phyloP scores from a whole-genome alignment of 305 asterid genomes.

The Fraxinus nigra region DNA sequence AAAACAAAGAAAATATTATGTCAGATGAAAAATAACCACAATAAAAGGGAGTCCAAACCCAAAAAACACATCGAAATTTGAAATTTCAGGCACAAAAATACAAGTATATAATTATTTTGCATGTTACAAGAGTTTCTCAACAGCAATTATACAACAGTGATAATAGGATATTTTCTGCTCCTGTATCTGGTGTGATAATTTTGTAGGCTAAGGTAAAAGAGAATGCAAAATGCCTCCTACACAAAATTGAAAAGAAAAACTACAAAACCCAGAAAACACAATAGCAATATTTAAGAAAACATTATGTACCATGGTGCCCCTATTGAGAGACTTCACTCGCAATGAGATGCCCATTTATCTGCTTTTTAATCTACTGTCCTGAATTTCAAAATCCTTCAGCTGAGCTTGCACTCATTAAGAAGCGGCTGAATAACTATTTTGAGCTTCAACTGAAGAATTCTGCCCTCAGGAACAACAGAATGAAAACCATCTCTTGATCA shows the following conservation, averaged over 20 bases:
- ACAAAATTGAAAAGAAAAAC: background rate
- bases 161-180: background rate
- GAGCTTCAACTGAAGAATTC: background rate
- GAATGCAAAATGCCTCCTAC: background rate
- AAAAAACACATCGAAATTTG: background rate
- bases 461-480: background rate
- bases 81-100: constrained; percentile 1
- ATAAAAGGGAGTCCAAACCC: background rate
- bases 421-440: background rate
- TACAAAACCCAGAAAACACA: background rate
- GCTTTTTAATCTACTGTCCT: background rate
- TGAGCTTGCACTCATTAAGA: background rate
- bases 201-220: background rate
- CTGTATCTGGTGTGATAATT: background rate
- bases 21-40: background rate
- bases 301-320: background rate
- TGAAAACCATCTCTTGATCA: background rate
- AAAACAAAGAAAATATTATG: background rate
- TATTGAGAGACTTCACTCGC: background rate
- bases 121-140: background rate
- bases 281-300: background rate
- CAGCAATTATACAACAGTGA: background rate
- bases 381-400: background rate
- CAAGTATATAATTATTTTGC: background rate
- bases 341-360: background rate